Evolutionary conservation across 768 basidiomycete genomes (phyloP), one percentile per base, ranked within the genome.

Genomic region (Phanerodontia chrysosporium): DNA sequence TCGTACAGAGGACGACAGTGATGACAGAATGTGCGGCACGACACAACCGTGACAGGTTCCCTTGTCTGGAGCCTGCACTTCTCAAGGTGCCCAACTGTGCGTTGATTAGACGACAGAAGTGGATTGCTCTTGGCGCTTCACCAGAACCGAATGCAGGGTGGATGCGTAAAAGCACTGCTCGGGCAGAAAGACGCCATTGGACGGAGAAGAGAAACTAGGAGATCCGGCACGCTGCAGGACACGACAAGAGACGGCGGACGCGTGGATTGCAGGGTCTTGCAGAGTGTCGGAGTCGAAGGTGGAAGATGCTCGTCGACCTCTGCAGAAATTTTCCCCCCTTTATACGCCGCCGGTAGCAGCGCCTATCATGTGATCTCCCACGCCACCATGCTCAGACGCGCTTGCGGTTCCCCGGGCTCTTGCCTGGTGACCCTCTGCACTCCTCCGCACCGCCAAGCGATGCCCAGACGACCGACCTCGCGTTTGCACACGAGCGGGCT

Each of bases 61-160:
- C 60, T 5, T 27, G 51, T 5, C 10, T 58, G 60, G 67, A 71
- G 71, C 63, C 69, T 54, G 70, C 76, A 78, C 67, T 72, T 77
- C 69, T 78, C 71, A 69, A 69, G 55, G 60, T 70, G 76, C 76
- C 82, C 83, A 75, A 78, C 78, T 72, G 70, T 66, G 72, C 74
- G 80, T 72, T 82, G 78, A 83, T 84, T 79, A 76, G 79, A 73
- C 82, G 74, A 73, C 66, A 73, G 72, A 63, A 74, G 69, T 79
- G 49, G 76, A 52, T 85, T 60, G 53, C 57, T 89, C 59, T 88
- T 72, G 86, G 86, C 87, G 39, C 76, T 78, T 85, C 84, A 87
- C 84, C 86, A 89, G 87, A 89, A 89, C 86, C 86, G 85, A 81
- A 73, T 73, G 56, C 84, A 87, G 84, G 75, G 82, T 85, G 72